Conservation (phyloP, 768 basidiomycete genomes). For the Mycena capillaripes region DNA sequence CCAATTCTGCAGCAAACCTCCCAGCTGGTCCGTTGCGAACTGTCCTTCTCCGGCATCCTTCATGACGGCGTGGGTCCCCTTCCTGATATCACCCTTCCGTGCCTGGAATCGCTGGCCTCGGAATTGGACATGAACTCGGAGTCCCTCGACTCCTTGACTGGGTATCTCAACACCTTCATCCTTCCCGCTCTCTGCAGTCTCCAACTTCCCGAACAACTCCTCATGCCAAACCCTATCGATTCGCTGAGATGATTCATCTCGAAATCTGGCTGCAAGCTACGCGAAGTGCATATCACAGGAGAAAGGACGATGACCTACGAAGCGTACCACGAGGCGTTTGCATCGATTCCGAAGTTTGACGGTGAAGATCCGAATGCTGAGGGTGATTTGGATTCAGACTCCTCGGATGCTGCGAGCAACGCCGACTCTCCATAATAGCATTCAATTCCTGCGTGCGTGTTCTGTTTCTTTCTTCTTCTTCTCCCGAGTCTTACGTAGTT, state of each 20-base stretch:
- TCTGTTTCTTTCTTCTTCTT: too few relatives aligned
- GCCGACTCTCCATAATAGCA: too few relatives aligned
- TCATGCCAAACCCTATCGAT: neutral
- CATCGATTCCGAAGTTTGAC: neutral
- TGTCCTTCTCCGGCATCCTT: neutral
- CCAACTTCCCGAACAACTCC: neutral
- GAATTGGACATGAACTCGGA: too few relatives aligned
- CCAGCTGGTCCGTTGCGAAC: neutral
- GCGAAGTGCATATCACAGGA: neutral
- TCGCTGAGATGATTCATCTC: neutral
- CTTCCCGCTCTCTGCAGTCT: too few relatives aligned
- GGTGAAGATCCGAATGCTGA: too few relatives aligned
- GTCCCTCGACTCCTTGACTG: too few relatives aligned
- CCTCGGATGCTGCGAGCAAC: too few relatives aligned
- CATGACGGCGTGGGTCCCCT: neutral
- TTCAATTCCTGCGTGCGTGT: too few relatives aligned
- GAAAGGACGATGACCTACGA: neutral
- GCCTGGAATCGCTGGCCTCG: neutral
- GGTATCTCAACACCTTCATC: neutral
- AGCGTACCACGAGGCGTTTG: neutral
- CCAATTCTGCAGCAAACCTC: neutral
- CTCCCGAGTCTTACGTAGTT: too few relatives aligned
- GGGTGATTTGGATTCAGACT: too few relatives aligned
- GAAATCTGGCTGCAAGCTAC: neutral
- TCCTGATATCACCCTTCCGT: neutral